Evolutionary conservation across 192 early-diverging fungal species (phyloP).

Genomic region (Umbelopsis isabellina): DNA sequence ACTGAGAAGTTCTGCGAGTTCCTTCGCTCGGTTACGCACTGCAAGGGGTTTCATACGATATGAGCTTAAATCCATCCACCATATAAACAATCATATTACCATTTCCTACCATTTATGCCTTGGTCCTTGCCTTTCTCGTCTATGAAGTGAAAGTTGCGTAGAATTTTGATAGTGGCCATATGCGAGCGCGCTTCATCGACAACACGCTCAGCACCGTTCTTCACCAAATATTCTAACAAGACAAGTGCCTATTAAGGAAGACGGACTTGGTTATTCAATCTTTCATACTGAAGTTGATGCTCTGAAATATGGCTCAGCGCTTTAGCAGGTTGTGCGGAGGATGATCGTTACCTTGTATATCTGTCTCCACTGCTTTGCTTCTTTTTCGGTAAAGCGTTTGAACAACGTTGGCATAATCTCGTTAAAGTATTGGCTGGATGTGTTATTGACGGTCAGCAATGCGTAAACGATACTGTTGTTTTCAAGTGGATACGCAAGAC

Average conservation of each 20-base stretch:
- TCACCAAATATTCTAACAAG: slow-evolving; percentile 92
- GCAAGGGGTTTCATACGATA: slow-evolving; percentile 7
- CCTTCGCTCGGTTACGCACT: slow-evolving; percentile 89
- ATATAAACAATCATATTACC: neutral
- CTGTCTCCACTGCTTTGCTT: slow-evolving; percentile 86
- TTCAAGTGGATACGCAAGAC: slow-evolving; percentile 19
- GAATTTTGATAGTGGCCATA: slow-evolving; percentile 86
- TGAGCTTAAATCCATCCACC: neutral
- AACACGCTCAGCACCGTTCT: slow-evolving; percentile 92
- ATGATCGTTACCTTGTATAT: slow-evolving; percentile 81
- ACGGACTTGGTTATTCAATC: neutral
- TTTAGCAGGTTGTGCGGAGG: no score
- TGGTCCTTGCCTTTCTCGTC: slow-evolving; percentile 97
- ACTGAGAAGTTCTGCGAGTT: slow-evolving; percentile 82
- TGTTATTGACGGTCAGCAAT: neutral
- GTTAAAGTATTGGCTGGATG: slow-evolving; percentile 80
- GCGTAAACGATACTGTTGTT: neutral
- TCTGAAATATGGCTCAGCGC: no score
- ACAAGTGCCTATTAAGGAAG: slow-evolving; percentile 70
- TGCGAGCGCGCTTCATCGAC: slow-evolving; percentile 86
- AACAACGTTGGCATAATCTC: slow-evolving; percentile 97
- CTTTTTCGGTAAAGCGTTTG: slow-evolving; percentile 82
- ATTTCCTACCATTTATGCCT: slow-evolving; percentile 86
- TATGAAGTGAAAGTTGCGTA: slow-evolving; percentile 86
- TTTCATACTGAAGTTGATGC: neutral